Conservation (phyloP, 768 basidiomycete genomes). For the Mrakia blollopis region DNA sequence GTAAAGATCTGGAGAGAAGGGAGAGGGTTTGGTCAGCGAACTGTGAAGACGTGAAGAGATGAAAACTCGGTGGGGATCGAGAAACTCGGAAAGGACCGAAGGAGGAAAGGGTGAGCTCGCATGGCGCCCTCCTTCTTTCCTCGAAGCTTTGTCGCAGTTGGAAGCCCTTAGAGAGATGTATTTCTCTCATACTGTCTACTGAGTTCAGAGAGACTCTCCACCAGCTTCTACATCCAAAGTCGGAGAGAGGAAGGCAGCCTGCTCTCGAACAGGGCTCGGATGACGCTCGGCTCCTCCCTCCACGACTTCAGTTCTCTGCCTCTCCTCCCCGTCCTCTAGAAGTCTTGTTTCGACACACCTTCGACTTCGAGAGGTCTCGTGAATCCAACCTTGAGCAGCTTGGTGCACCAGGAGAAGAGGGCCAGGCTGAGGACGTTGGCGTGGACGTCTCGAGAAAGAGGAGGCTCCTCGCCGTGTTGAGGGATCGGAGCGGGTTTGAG, state of each 20-base stretch:
- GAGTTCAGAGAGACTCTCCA: too few species aligned
- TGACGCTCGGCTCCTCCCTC: background rate
- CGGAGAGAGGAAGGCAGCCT: too few species aligned
- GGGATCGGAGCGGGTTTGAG: slow-evolving; percentile 25
- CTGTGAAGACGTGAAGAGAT: slow-evolving; percentile 6
- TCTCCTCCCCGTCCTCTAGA: background rate
- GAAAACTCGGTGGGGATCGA: background rate
- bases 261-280: background rate
- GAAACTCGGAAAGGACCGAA: background rate
- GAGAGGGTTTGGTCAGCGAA: background rate
- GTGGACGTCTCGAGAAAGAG: slow-evolving; percentile 23
- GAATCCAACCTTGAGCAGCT: slow-evolving; percentile 48
- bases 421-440: slow-evolving; percentile 19
- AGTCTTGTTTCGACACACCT: slow-evolving; percentile 43
- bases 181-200: background rate
- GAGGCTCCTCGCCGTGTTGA: background rate
- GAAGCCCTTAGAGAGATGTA: background rate
- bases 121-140: background rate
- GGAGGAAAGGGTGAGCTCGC: too few species aligned
- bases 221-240: too few species aligned
- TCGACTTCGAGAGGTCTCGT: slow-evolving; percentile 57
- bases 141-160: too few species aligned
- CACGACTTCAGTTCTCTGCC: background rate
- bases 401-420: slow-evolving; percentile 29
- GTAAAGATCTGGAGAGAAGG: slow-evolving; percentile 53